Percentiles rank a stretch among this genome's conserved stretches.
phyloP scores from a whole-genome alignment of 306 rosid genomes.

The Glycine latifolia region DNA sequence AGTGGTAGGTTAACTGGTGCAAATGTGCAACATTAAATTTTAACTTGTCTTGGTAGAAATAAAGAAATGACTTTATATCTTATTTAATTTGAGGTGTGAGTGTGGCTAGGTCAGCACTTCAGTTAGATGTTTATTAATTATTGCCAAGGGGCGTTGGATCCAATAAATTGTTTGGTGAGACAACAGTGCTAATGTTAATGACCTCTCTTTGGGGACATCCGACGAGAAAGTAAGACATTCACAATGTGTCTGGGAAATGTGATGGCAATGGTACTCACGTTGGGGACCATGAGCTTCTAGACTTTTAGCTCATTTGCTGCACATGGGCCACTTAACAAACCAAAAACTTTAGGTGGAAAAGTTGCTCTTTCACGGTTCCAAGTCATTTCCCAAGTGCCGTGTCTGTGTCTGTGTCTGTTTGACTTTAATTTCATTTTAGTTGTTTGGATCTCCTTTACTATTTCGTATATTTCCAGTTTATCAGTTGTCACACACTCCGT shows the following conservation, averaged over 20 bases:
- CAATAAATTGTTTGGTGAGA: conserved; percentile 55
- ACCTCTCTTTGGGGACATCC: conserved; percentile 35
- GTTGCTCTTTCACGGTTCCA: conserved; percentile 24
- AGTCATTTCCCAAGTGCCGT: conserved; percentile 22
- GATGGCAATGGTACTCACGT: conserved; percentile 42
- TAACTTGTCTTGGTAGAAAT: conserved; percentile 34
- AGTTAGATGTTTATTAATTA: conserved; percentile 36
- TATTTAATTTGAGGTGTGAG: conserved; percentile 40
- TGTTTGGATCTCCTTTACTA: conserved; percentile 28
- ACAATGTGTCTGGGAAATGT: conserved; percentile 51
- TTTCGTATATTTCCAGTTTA: conserved; percentile 18
- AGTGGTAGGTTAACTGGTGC: conserved; percentile 44
- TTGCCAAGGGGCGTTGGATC: conserved; percentile 56
- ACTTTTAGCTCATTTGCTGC: conserved; percentile 42
- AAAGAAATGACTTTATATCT: conserved; percentile 1
- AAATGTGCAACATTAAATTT: conserved; percentile 41
- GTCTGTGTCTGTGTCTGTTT: conserved; percentile 3
- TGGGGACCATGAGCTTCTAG: conserved; percentile 52
- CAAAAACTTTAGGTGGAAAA: conserved; percentile 46
- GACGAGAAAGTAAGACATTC: conserved; percentile 53
- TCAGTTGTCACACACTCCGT: conserved; percentile 23
- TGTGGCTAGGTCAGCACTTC: conserved; percentile 46
- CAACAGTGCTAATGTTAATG: conserved; percentile 43
- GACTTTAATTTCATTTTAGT: conserved; percentile 16
- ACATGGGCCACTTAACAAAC: conserved; percentile 46